phyloP scores from a whole-genome alignment of 1,284 basidiomycete species.

The Grifola frondosa region DNA sequence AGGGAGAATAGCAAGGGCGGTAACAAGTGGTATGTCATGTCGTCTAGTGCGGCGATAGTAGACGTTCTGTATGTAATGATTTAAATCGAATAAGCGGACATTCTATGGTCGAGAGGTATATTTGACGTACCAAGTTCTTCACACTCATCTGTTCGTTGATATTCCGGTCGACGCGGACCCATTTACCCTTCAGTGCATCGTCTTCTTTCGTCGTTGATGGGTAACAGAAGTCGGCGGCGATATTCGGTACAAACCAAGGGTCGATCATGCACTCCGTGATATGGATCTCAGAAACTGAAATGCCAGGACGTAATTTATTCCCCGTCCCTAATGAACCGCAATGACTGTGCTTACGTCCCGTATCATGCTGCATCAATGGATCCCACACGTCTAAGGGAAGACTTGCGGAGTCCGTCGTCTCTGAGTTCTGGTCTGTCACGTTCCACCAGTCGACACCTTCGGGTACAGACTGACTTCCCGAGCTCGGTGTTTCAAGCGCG shows the following conservation, averaged over 20 bases:
- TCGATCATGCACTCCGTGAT: slow-evolving; percentile 71
- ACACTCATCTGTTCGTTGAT: slow-evolving; percentile 58
- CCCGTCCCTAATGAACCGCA: too few species aligned
- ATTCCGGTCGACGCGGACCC: slow-evolving; percentile 82
- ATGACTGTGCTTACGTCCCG: slow-evolving; percentile 44
- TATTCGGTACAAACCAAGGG: slow-evolving; percentile 43
- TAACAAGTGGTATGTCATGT: slow-evolving; percentile 70
- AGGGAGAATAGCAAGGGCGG: slow-evolving; percentile 58
- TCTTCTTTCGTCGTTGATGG: slow-evolving; percentile 70
- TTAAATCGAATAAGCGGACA: not conserved
- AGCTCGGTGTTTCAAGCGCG: slow-evolving; percentile 5
- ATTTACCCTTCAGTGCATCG: slow-evolving; percentile 81
- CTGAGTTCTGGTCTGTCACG: slow-evolving; percentile 35
- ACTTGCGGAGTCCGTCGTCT: slow-evolving; percentile 47
- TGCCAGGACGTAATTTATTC: too few species aligned
- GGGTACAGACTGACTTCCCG: slow-evolving; percentile 14
- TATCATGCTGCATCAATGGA: slow-evolving; percentile 78
- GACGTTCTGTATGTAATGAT: slow-evolving; percentile 49
- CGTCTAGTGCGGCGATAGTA: slow-evolving; percentile 85
- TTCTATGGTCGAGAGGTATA: not conserved
- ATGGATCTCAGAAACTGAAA: slow-evolving; percentile 75
- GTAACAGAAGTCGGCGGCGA: slow-evolving; percentile 51
- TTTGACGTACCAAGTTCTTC: slow-evolving; percentile 20
- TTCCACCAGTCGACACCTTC: slow-evolving; percentile 73
- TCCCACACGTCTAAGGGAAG: slow-evolving; percentile 82